Conservation (phyloP, 768 basidiomycete species). For the Holtermannia corniformis region DNA sequence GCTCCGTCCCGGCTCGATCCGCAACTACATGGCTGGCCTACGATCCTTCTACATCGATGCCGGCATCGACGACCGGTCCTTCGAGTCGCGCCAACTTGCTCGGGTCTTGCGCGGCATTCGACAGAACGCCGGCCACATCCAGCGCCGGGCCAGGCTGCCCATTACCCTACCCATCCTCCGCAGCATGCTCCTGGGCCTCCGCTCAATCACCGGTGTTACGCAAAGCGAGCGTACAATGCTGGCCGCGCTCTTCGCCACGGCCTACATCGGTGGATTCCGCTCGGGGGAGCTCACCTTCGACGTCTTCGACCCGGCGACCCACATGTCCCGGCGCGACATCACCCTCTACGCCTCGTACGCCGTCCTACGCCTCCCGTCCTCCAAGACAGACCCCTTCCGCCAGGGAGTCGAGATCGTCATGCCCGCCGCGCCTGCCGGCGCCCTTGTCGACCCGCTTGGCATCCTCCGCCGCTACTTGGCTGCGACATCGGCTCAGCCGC, state of each 20-base stretch:
- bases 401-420: conserved; percentile 27
- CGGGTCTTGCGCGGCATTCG: conserved; percentile 42
- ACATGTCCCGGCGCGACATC: conserved; percentile 29
- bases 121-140: conserved; percentile 29
- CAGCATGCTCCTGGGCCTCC: conserved; percentile 2
- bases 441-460: conserved; percentile 11
- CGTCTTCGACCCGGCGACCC: conserved; percentile 10
- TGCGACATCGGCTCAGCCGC: not conserved
- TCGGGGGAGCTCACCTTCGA: conserved; percentile 27
- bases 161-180: conserved; percentile 32
- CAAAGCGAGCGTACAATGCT: conserved; percentile 2
- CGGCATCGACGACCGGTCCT: conserved; percentile 30
- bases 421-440: conserved; percentile 18
- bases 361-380: conserved; percentile 31
- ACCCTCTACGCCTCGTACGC: conserved; percentile 35
- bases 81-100: conserved; percentile 33
- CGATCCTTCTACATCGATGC: conserved; percentile 36
- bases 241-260: conserved; percentile 18
- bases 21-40: conserved; percentile 28
- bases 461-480: conserved; percentile 10
- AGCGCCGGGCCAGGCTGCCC: conserved; percentile 28
- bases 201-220: not conserved
- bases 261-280: conserved; percentile 25
- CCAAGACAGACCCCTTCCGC: conserved; percentile 44
- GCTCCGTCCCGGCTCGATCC: conserved; percentile 33